These are phyloP conservation scores for Trichoderma sp. DNA, from an alignment of 2,329 filamentous ascomycete species.

Conservation along the genomic window DNA sequence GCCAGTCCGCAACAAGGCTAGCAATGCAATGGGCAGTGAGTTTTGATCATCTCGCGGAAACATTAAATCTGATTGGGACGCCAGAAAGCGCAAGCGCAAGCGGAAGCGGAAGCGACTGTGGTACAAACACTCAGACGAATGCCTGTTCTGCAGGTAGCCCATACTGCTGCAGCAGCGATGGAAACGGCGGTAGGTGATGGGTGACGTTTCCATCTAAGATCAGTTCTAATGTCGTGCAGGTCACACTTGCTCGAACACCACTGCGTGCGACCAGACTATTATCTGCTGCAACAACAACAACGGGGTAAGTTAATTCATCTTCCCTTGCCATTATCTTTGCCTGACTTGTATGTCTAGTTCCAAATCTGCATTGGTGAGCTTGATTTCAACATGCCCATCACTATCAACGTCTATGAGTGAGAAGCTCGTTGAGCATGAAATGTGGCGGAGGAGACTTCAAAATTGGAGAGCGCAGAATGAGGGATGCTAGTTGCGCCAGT, in stretches of 20 bases:
- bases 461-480: not conserved
- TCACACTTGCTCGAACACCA: constrained; percentile 3
- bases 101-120: not conserved
- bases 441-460: not conserved
- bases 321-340: not conserved
- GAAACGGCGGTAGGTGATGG: not conserved
- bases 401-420: constrained; percentile 11
- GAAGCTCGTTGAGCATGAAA: not conserved
- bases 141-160: not conserved
- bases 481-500: not conserved
- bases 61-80: not conserved
- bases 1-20: not conserved
- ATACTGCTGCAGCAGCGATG: constrained; percentile 9
- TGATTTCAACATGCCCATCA: constrained; percentile 11
- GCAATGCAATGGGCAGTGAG: not conserved
- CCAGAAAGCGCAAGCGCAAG: not conserved
- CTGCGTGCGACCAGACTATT: not conserved
- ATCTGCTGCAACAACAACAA: constrained; percentile 17
- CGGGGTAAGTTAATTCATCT: not conserved
- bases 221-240: not conserved
- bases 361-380: constrained; percentile 16
- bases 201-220: not conserved
- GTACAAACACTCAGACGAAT: not conserved
- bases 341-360: not conserved
- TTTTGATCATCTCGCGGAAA: not conserved